Evolutionary conservation across 805 yeast species (phyloP).

Genomic region (Candida patagonica): DNA sequence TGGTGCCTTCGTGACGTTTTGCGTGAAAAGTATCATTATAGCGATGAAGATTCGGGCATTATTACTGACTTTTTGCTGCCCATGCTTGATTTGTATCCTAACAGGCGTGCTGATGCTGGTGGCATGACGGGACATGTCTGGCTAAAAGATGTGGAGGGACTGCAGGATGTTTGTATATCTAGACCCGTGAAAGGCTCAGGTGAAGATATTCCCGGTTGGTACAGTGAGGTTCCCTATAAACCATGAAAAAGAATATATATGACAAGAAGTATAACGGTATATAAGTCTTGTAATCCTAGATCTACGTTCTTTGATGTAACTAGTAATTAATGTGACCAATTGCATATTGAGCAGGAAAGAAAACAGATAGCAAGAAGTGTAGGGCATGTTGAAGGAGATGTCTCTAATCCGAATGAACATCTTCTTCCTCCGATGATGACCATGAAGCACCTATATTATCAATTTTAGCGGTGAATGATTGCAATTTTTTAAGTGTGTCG

Average conservation of each 20-base stretch:
- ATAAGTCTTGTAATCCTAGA: no score
- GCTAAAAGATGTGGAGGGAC: constrained; percentile 65
- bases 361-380: no score
- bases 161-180: constrained; percentile 61
- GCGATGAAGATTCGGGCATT: constrained; percentile 57
- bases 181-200: constrained; percentile 75
- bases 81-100: constrained; percentile 75
- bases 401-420: neutral
- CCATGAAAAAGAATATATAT: neutral
- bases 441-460: neutral
- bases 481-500: constrained; percentile 1
- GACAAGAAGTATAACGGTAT: no score
- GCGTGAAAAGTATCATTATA: constrained; percentile 73
- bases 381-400: no score
- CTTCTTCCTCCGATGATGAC: constrained; percentile 2
- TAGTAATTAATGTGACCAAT: no score
- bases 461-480: neutral
- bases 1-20: constrained; percentile 84
- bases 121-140: constrained; percentile 86
- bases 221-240: constrained; percentile 41
- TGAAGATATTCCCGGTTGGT: constrained; percentile 88
- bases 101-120: constrained; percentile 86
- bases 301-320: no score
- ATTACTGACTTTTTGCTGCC: constrained; percentile 73
- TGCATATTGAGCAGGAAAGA: no score